Percentiles rank a stretch among this genome's conserved stretches.
phyloP scores from a whole-genome alignment of 202 grass and related monocot genomes.

The Elaeis oleifera region DNA sequence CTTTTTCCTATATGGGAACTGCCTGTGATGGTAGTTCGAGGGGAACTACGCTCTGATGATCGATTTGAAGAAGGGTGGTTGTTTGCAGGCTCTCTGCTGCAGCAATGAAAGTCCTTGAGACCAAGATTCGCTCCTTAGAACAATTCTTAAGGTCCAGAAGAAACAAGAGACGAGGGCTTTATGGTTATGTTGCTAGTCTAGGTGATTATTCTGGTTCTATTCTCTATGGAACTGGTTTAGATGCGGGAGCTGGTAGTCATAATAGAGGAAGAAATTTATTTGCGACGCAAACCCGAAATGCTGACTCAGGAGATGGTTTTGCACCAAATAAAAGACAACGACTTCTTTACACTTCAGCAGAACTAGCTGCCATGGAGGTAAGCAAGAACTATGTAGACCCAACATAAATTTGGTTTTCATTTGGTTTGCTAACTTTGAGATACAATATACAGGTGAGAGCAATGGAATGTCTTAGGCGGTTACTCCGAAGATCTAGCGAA shows the following conservation, averaged over 20 bases:
- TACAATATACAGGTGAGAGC: conserved; percentile 76
- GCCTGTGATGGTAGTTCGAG: conserved; percentile 66
- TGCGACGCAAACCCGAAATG: conserved; percentile 30
- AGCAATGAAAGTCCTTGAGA: conserved; percentile 79
- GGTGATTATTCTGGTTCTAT: conserved; percentile 84
- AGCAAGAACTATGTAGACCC: background rate
- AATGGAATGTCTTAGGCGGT: conserved; percentile 93
- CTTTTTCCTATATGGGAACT: conserved; percentile 90
- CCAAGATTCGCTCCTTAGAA: conserved; percentile 77
- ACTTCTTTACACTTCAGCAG: conserved; percentile 62
- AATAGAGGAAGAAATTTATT: conserved; percentile 31
- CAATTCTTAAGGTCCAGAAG: conserved; percentile 92
- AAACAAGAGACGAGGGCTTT: conserved; percentile 89
- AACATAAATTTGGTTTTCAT: too few relatives aligned
- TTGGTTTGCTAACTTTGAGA: background rate
- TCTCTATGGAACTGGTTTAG: conserved; percentile 62
- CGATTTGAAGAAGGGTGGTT: conserved; percentile 39
- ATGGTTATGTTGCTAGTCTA: conserved; percentile 81
- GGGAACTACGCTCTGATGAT: conserved; percentile 30
- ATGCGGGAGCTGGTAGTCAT: conserved; percentile 29
- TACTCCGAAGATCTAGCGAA: conserved; percentile 91
- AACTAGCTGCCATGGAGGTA: conserved; percentile 97
- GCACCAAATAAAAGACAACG: conserved; percentile 63
- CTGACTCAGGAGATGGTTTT: conserved; percentile 28
- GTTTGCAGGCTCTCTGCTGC: conserved; percentile 62